Conservation (phyloP, 1,284 basidiomycete species). For the Termitomyces sp. region DNA sequence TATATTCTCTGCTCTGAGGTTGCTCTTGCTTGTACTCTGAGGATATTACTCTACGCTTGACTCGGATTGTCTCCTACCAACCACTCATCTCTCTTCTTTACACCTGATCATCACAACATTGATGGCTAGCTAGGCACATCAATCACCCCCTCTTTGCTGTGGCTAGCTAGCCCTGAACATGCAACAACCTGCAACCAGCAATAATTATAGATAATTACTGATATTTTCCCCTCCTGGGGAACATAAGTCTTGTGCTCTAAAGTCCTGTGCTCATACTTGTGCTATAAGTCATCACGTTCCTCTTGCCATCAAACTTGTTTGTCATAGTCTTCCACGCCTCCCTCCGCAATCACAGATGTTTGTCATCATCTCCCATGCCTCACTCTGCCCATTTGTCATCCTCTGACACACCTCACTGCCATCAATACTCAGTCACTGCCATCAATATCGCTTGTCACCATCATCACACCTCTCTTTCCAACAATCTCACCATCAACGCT, state of each 20-base stretch:
- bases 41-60: too few relatives aligned
- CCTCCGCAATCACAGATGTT: neutral
- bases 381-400: neutral
- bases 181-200: neutral
- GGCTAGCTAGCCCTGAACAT: neutral
- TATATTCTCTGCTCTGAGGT: too few relatives aligned
- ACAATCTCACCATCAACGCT: too few relatives aligned
- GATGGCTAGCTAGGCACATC: neutral
- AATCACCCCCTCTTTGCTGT: neutral
- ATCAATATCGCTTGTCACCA: neutral
- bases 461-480: too few relatives aligned
- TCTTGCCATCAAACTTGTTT: neutral
- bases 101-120: too few relatives aligned
- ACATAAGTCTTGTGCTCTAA: neutral
- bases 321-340: neutral
- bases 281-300: neutral
- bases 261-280: neutral
- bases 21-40: too few relatives aligned
- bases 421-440: neutral
- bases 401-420: neutral
- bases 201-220: neutral
- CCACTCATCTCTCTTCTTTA: too few relatives aligned
- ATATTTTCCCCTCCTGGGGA: neutral
- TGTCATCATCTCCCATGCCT: neutral
- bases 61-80: too few relatives aligned